Conservation (phyloP, 2,329 filamentous ascomycete species). For the Meredithiella fracta region DNA sequence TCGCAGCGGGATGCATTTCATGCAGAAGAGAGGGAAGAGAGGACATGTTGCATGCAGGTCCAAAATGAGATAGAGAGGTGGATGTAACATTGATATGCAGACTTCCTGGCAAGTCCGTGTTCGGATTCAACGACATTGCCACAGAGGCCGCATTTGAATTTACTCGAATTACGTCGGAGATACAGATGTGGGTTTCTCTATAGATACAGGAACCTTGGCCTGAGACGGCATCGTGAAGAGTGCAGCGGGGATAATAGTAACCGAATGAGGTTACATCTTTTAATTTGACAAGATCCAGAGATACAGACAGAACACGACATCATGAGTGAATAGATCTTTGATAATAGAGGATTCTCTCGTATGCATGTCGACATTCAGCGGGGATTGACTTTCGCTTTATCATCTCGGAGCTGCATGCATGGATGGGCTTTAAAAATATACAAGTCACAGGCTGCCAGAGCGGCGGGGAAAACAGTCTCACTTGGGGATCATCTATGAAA, state of each 20-base stretch:
- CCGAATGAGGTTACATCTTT: background rate
- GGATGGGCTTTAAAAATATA: no score
- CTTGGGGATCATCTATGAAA: background rate
- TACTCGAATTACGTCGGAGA: background rate
- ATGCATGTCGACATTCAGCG: no score
- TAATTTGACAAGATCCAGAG: background rate
- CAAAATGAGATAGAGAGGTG: background rate
- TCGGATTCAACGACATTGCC: background rate
- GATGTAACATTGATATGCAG: constrained; percentile 3
- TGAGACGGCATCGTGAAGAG: constrained; percentile 1
- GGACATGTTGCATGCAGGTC: background rate
- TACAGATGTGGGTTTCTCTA: constrained; percentile 6
- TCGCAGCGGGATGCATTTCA: background rate
- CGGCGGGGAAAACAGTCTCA: no score
- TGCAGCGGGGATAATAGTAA: no score
- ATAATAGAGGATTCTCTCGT: no score
- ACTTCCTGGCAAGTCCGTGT: background rate
- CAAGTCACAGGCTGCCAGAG: no score
- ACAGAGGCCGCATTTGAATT: constrained; percentile 1
- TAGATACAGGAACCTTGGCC: constrained; percentile 7
- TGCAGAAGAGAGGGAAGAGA: background rate
- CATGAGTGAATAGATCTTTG: no score
- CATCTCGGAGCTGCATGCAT: no score
- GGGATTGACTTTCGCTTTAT: no score
- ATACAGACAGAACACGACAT: background rate